Base-by-base conservation (phyloP, 306 rosid species). In the Corylus americana region DNA sequence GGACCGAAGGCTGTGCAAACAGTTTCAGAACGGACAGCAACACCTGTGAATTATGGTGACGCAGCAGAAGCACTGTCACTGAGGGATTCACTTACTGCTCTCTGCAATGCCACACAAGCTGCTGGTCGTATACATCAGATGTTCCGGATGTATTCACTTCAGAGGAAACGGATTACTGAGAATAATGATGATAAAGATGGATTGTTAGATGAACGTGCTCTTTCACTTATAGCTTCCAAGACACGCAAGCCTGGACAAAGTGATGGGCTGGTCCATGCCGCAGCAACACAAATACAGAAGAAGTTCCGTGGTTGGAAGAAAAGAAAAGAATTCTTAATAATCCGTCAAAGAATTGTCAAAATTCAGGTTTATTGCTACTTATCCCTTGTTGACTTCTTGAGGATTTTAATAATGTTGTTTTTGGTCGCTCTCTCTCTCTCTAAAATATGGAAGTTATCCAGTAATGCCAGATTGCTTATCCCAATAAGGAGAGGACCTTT, bases 231-330 rank as follows among this genome's bases (percentile, higher is more conserved):
- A 57, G 83, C 88, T 58, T 73, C 89, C 11, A 91, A 86, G 86
- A 53, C 80, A 31, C 8, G 73, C 80, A 93, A 86, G 85, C 82
- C 89, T 8, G 85, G 94, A 83, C 86, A 74, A 59, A 79, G 78
- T 73, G 70, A 87, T 74, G 88, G 90, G 74, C 81, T 76, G 45
- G 85, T 76, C 78, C 80, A 91, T 80, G 55, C 87, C 69, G 97
- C 98, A 45, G 98, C 98, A 18, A 58, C 76, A 79, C 91, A 81
- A 42, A 93, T 93, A 83, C 98, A 93, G 91, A 93, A 93, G 64
- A 93, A 93, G 85, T 93, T 75, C 18, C 98, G 98, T 61, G 97
- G 98, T 84, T 93, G 97, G 97, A 91, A 77, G 87, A 90, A 84
- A 86, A 93, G 97, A 88, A 91, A 86, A 88, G 97, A 93, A 54